phyloP scores from a whole-genome alignment of 2,329 filamentous ascomycete species.

The Fusarium agapanthi region DNA sequence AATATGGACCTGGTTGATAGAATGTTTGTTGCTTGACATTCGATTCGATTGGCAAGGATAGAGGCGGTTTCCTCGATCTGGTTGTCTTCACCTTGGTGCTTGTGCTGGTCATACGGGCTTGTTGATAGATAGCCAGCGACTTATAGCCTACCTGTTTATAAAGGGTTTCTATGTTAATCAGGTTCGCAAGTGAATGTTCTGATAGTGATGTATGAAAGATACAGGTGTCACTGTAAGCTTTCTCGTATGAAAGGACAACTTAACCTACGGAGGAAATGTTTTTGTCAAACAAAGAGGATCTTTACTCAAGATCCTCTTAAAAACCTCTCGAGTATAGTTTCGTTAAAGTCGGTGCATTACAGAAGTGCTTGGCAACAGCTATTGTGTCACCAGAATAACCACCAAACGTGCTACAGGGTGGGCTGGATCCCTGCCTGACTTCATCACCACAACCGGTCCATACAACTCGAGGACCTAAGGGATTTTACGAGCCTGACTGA shows the following conservation, averaged over 20 bases:
- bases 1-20: conserved; percentile 5
- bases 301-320: not conserved
- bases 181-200: not conserved
- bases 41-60: conserved; percentile 14
- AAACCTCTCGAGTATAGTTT: rapidly evolving
- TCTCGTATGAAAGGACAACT: not conserved
- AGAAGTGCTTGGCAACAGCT: not conserved
- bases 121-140: conserved; percentile 30
- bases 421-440: not conserved
- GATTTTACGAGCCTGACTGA: not conserved
- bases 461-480: not conserved
- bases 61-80: conserved; percentile 3
- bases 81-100: conserved; percentile 2
- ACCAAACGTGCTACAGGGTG: not conserved
- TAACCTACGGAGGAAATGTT: too few relatives aligned
- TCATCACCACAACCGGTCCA: not conserved
- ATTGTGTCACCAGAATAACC: too few relatives aligned
- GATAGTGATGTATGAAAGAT: not conserved
- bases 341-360: too few relatives aligned
- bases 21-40: conserved; percentile 4
- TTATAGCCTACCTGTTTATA: not conserved
- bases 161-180: not conserved
- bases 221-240: not conserved
- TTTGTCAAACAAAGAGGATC: too few relatives aligned
- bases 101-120: conserved; percentile 34